phyloP scores from a whole-genome alignment of 768 basidiomycete genomes.

The Boletus subcaerulescens region DNA sequence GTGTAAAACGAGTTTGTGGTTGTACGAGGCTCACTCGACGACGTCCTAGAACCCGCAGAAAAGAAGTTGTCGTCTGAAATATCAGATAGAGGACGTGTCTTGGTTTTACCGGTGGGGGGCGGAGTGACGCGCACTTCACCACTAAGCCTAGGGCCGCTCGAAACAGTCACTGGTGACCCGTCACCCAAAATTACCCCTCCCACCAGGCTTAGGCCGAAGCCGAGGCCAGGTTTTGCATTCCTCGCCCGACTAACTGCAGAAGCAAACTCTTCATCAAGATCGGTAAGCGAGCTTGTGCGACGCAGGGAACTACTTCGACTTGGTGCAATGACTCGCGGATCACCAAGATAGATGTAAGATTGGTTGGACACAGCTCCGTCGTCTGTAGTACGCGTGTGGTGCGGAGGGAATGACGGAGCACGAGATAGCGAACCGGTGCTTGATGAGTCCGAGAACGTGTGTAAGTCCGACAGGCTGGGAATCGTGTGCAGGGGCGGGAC shows the following conservation, averaged over 20 bases:
- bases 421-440: slow-evolving; percentile 40
- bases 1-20: slow-evolving; percentile 35
- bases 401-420: slow-evolving; percentile 49
- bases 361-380: slow-evolving; percentile 67
- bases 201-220: slow-evolving; percentile 43
- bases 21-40: slow-evolving; percentile 29
- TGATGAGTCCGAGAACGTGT: slow-evolving; percentile 42
- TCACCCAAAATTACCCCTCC: slow-evolving; percentile 43
- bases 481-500: slow-evolving; percentile 72
- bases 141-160: slow-evolving; percentile 55
- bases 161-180: slow-evolving; percentile 68
- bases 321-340: slow-evolving; percentile 69
- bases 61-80: slow-evolving; percentile 48
- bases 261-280: slow-evolving; percentile 62
- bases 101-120: slow-evolving; percentile 39
- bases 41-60: slow-evolving; percentile 37
- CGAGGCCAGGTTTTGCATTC: slow-evolving; percentile 40
- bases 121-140: slow-evolving; percentile 44
- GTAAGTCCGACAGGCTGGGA: slow-evolving; percentile 67
- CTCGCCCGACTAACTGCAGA: slow-evolving; percentile 42
- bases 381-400: slow-evolving; percentile 67
- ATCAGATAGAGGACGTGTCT: slow-evolving; percentile 29
- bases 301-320: slow-evolving; percentile 56
- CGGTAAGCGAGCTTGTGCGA: slow-evolving; percentile 73
- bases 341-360: slow-evolving; percentile 69